A percentile compares a stretch with the other conserved stretches of the same genome.
Evolutionary conservation across 495 filamentous ascomycete genomes (phyloP).

Genomic region (Penicillium psychrofluorescens): DNA sequence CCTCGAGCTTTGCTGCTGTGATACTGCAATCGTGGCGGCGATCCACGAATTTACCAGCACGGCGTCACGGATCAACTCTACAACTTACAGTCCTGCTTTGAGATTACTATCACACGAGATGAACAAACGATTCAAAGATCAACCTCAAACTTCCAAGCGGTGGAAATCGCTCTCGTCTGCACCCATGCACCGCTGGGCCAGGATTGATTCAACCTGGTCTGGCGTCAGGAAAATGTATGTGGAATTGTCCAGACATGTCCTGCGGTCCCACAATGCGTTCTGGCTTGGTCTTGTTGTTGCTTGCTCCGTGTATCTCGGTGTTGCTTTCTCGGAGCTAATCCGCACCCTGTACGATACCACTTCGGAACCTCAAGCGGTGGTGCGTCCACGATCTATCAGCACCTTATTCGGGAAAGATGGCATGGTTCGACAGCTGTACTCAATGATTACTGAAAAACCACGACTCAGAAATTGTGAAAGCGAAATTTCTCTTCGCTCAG

Average conservation of each 20-base stretch:
- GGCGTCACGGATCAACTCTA: slow-evolving; percentile 1
- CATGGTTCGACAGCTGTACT: too few species aligned
- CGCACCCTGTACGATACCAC: not conserved
- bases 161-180: not conserved
- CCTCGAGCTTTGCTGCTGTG: slow-evolving; percentile 15
- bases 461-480: too few species aligned
- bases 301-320: slow-evolving; percentile 8
- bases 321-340: slow-evolving; percentile 7
- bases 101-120: slow-evolving; percentile 7
- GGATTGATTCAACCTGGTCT: not conserved
- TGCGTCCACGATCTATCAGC: too few species aligned
- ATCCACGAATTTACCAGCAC: slow-evolving; percentile 1
- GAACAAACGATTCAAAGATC: not conserved
- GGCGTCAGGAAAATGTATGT: not conserved
- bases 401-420: too few species aligned
- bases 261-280: slow-evolving; percentile 11
- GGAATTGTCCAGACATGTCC: not conserved
- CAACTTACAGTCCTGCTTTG: slow-evolving; percentile 5
- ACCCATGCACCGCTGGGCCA: not conserved
- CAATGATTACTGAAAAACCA: too few species aligned
- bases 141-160: not conserved
- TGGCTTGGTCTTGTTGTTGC: slow-evolving; percentile 12
- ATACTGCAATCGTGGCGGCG: slow-evolving; percentile 2
- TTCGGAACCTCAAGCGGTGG: too few species aligned
- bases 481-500: too few species aligned